Conservation (phyloP, 2,329 filamentous ascomycete species). For the Hypomyces perniciosus region DNA sequence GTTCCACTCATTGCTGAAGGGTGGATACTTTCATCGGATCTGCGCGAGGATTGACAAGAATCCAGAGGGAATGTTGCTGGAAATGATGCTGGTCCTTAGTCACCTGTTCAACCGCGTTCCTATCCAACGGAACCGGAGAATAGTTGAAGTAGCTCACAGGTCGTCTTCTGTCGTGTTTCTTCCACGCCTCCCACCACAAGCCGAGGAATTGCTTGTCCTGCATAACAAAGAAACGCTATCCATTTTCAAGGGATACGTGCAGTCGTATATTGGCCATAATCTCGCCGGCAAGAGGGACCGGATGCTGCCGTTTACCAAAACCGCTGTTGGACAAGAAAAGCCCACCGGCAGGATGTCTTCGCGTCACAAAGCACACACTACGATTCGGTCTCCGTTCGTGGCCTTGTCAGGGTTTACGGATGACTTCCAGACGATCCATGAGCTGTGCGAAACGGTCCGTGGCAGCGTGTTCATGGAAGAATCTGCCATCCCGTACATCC, state of each 20-base stretch:
- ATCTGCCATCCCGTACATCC: constrained; percentile 63
- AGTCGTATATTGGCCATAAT: constrained; percentile 62
- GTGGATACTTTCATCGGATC: constrained; percentile 60
- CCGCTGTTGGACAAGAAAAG: not conserved
- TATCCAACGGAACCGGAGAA: constrained; percentile 36
- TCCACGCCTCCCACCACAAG: constrained; percentile 53
- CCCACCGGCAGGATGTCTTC: not conserved
- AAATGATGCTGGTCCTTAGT: constrained; percentile 61
- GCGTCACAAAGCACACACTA: constrained; percentile 26
- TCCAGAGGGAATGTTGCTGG: constrained; percentile 44
- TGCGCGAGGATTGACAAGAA: constrained; percentile 51
- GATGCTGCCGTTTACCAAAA: constrained; percentile 50
- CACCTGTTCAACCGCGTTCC: constrained; percentile 63
- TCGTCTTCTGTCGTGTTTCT: constrained; percentile 61
- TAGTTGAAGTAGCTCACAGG: constrained; percentile 43
- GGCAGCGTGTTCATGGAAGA: constrained; percentile 69
- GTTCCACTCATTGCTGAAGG: constrained; percentile 67
- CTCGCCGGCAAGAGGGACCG: constrained; percentile 44
- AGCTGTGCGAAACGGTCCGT: constrained; percentile 61
- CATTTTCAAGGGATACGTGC: constrained; percentile 63
- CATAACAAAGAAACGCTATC: constrained; percentile 62
- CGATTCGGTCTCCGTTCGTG: constrained; percentile 61
- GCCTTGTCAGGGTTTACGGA: constrained; percentile 65
- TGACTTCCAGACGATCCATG: constrained; percentile 56
- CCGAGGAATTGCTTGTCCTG: constrained; percentile 47